Evolutionary conservation across 2,329 filamentous ascomycete species (phyloP).

Genomic region (Penicillium vulpinum): DNA sequence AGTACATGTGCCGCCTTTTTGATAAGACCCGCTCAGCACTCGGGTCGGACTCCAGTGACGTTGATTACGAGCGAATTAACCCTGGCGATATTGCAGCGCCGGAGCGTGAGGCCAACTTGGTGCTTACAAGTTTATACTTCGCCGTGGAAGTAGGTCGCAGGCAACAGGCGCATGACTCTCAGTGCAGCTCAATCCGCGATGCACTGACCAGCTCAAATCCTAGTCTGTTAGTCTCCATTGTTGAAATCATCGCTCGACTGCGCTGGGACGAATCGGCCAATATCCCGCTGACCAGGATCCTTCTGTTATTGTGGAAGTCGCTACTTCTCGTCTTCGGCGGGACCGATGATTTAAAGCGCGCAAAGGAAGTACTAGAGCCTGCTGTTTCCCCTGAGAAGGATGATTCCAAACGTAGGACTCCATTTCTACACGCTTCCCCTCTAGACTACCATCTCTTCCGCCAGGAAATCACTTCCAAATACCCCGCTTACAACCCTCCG

Average conservation of each 20-base stretch:
- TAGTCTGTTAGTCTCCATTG: conserved; percentile 68
- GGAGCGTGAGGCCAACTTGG: conserved; percentile 44
- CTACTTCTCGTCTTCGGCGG: conserved; percentile 84
- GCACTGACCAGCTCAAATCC: conserved; percentile 60
- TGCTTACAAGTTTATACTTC: conserved; percentile 47
- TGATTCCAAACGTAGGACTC: conserved; percentile 60
- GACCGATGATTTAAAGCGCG: conserved; percentile 66
- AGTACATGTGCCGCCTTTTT: conserved; percentile 41
- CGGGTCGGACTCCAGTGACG: conserved; percentile 25
- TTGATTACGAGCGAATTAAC: conserved; percentile 34
- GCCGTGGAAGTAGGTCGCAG: conserved; percentile 44
- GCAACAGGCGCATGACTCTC: conserved; percentile 31
- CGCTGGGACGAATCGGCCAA: conserved; percentile 65
- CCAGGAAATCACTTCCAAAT: conserved; percentile 96
- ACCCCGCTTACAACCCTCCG: conserved; percentile 92
- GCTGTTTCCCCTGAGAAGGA: conserved; percentile 50
- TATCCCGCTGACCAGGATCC: conserved; percentile 65
- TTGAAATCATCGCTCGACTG: conserved; percentile 66
- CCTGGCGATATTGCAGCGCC: conserved; percentile 38
- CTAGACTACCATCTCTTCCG: conserved; percentile 95
- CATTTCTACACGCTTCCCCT: conserved; percentile 87
- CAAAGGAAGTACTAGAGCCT: conserved; percentile 68
- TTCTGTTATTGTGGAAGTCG: conserved; percentile 89
- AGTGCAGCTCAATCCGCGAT: conserved; percentile 29
- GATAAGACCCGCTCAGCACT: conserved; percentile 36